These are phyloP conservation scores for Hypoxylon perforatum DNA, from an alignment of 495 filamentous ascomycete genomes.

Conservation along the genomic window DNA sequence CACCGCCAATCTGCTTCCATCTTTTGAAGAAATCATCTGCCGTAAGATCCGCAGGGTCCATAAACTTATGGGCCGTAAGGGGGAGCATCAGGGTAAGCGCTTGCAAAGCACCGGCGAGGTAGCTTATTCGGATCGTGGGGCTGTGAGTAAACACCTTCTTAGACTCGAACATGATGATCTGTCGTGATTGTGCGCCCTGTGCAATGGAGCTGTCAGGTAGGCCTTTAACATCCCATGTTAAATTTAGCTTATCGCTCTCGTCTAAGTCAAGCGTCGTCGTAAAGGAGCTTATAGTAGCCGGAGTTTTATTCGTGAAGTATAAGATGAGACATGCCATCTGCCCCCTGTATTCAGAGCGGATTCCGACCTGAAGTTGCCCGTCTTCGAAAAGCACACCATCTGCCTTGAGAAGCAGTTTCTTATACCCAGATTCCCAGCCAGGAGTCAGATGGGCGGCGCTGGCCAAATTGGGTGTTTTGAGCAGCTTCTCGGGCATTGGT, in stretches of 20 bases:
- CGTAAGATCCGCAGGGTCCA: conserved; percentile 85
- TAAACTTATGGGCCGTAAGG: conserved; percentile 91
- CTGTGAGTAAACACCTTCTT: conserved; percentile 82
- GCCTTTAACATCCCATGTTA: conserved; percentile 86
- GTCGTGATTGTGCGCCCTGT: conserved; percentile 82
- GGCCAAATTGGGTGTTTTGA: conserved; percentile 84
- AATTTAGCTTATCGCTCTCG: conserved; percentile 68
- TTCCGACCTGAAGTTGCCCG: conserved; percentile 89
- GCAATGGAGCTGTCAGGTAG: conserved; percentile 86
- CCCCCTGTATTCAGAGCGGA: conserved; percentile 92
- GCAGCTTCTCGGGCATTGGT: conserved; percentile 63
- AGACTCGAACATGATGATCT: conserved; percentile 93
- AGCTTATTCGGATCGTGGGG: conserved; percentile 93
- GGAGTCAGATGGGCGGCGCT: conserved; percentile 92
- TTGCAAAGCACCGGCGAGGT: conserved; percentile 92
- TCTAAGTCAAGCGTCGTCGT: conserved; percentile 92
- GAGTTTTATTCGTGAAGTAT: conserved; percentile 94
- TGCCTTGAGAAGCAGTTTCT: conserved; percentile 77
- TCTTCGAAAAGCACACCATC: conserved; percentile 97
- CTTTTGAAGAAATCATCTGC: conserved; percentile 97
- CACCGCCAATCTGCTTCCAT: conserved; percentile 97
- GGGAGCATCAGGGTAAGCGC: conserved; percentile 92
- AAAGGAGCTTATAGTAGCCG: conserved; percentile 83
- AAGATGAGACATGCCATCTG: conserved; percentile 95
- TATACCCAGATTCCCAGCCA: conserved; percentile 93